These are phyloP conservation scores for Athelia sp. DNA, from an alignment of 1,284 basidiomycete species.

Conservation along the genomic window DNA sequence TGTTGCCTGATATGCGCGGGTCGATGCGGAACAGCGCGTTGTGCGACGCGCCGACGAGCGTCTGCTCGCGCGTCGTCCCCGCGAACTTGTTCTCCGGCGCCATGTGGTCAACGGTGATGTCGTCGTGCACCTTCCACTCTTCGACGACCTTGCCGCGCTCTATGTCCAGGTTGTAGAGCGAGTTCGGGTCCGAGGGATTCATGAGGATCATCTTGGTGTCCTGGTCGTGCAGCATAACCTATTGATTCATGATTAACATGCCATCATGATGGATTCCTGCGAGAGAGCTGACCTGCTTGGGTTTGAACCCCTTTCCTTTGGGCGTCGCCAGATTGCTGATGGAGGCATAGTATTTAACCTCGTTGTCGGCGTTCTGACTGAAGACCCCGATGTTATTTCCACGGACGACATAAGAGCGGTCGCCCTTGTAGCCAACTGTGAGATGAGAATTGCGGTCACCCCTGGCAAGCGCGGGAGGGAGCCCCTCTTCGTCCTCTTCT, in stretches of 20 bases:
- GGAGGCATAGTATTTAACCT: conserved; percentile 85
- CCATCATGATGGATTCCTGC: not conserved
- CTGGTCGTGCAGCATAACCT: conserved; percentile 98
- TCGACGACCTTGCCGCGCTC: conserved; percentile 97
- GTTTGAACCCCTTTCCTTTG: conserved; percentile 83
- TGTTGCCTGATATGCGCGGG: conserved; percentile 86
- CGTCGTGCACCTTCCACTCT: conserved; percentile 96
- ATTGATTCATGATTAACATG: conserved; percentile 7
- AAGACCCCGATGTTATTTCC: conserved; percentile 99
- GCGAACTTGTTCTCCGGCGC: conserved; percentile 94
- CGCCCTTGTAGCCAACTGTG: conserved; percentile 94
- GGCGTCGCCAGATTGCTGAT: conserved; percentile 83
- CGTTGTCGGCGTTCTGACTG: conserved; percentile 72
- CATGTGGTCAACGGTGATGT: conserved; percentile 83
- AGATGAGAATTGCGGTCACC: conserved; percentile 85
- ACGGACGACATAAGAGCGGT: conserved; percentile 92
- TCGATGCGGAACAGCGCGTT: conserved; percentile 98
- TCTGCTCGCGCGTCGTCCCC: conserved; percentile 90
- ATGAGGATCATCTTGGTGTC: conserved; percentile 95
- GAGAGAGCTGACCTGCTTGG: conserved; percentile 63
- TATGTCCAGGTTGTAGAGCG: conserved; percentile 90
- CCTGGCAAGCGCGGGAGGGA: conserved; percentile 34
- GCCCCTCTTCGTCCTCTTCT: conserved; percentile 45
- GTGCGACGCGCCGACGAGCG: conserved; percentile 88
- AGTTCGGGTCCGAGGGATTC: conserved; percentile 81